These are phyloP conservation scores for Moniliophthora roreri DNA, from an alignment of 1,284 basidiomycete species.

Conservation along the genomic window DNA sequence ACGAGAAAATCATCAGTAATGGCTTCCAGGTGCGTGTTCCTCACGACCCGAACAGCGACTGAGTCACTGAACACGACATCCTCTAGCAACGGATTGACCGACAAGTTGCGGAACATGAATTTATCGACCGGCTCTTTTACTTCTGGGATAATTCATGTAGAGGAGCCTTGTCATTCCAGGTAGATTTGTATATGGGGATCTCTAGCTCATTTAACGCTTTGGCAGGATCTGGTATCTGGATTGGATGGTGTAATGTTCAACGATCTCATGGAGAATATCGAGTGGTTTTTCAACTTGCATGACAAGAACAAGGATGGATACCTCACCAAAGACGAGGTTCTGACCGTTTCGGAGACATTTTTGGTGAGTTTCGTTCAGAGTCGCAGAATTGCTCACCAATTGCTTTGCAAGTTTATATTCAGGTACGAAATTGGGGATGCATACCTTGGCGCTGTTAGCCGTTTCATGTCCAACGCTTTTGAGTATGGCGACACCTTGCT, in stretches of 20 bases:
- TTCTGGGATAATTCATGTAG: slow-evolving; percentile 85
- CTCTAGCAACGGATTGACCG: slow-evolving; percentile 75
- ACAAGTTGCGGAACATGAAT: slow-evolving; percentile 80
- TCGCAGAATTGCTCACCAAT: background rate
- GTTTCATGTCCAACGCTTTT: slow-evolving; percentile 96
- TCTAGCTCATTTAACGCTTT: background rate
- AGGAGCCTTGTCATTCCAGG: slow-evolving; percentile 87
- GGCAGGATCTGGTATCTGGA: slow-evolving; percentile 86
- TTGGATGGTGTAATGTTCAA: slow-evolving; percentile 93
- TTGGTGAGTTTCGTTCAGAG: slow-evolving; percentile 55
- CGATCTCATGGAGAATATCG: slow-evolving; percentile 96
- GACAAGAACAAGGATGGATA: slow-evolving; percentile 96
- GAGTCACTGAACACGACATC: background rate
- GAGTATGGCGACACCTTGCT: slow-evolving; percentile 90
- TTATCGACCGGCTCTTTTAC: slow-evolving; percentile 82
- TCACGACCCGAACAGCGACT: background rate
- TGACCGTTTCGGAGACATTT: slow-evolving; percentile 93
- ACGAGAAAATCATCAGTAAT: slow-evolving; percentile 92
- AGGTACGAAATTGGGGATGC: slow-evolving; percentile 96
- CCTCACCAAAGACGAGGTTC: slow-evolving; percentile 94
- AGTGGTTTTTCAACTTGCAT: slow-evolving; percentile 97
- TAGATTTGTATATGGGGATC: slow-evolving; percentile 24
- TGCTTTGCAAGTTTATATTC: slow-evolving; percentile 83
- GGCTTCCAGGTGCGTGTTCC: slow-evolving; percentile 74
- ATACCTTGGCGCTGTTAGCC: slow-evolving; percentile 92